Base-by-base conservation (phyloP, 345 rosid species). In the Alliaria petiolata region DNA sequence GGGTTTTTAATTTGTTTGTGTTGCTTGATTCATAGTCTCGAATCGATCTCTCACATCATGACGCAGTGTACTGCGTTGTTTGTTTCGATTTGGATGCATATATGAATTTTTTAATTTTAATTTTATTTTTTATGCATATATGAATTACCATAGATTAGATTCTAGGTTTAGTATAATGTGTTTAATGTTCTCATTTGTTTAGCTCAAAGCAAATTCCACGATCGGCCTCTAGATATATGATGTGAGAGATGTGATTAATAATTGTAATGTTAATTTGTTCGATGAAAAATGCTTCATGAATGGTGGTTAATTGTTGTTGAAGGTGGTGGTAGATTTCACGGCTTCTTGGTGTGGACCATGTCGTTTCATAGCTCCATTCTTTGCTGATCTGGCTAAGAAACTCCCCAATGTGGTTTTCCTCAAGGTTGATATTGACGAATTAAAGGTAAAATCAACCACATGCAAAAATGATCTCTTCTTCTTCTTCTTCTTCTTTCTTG, bases 261-360 rank as follows among this genome's bases (percentile, higher is more conserved):
- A 15, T 62, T 30, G 54, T 62, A 45, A 34, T 19, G 43, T 36
- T 46, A 8, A n/a, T 61, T 42, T 2, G 11, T 2, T 43, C 15
- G 8, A 1, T 65, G 19, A 46, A 46, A n/a, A 22, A 53, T 22
- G 43, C 38, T 19, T 22, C n/a, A n/a, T n/a, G n/a, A n/a, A n/a
- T n/a, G n/a, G n/a, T n/a, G n/a, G n/a, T n/a, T 45, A 6, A 47
- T 34, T 60, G 61, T n/a, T n/a, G n/a, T 38, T 31, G 57, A 78
- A 90, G 96, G 84, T 86, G 52, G 93, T 89, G 59, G 85, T 89
- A 52, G 93, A 85, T 81, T 89, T 89, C 80, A 86, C 96, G 59
- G 93, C 96, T 34, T 78, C 96, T 7, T 89, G 91, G 96, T 87
- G 93, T 17, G 91, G 88, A 62, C 93, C 96, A 8, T 86, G 96